phyloP scores from a whole-genome alignment of 495 filamentous ascomycete species.

The Aspergillus avenaceus region DNA sequence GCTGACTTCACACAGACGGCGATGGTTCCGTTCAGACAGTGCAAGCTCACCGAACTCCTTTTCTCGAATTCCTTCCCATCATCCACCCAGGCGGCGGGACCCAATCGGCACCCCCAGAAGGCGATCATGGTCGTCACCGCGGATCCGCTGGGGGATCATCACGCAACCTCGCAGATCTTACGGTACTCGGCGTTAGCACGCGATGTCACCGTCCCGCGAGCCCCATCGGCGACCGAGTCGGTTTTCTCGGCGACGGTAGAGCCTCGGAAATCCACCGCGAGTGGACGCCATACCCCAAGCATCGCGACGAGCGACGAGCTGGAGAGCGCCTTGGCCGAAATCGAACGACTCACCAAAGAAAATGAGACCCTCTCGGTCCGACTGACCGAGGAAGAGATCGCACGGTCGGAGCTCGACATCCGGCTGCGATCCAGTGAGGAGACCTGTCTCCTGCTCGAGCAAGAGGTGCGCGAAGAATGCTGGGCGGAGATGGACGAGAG shows the following conservation, averaged over 20 bases:
- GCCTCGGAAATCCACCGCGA: conserved; percentile 30
- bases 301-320: conserved; percentile 61
- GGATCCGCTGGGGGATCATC: conserved; percentile 90
- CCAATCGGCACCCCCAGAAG: conserved; percentile 68
- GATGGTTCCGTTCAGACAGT: conserved; percentile 88
- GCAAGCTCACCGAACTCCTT: conserved; percentile 92
- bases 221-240: conserved; percentile 69
- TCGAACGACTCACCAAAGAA: conserved; percentile 68
- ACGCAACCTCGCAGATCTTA: conserved; percentile 92
- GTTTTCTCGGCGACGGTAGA: conserved; percentile 46
- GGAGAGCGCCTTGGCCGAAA: conserved; percentile 69
- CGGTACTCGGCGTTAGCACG: conserved; percentile 91
- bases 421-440: conserved; percentile 60
- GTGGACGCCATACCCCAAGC: conserved; percentile 45
- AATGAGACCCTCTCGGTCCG: conserved; percentile 59
- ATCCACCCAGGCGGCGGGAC: conserved; percentile 43
- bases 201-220: conserved; percentile 87
- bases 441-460: conserved; percentile 67
- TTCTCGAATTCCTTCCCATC: conserved; percentile 94
- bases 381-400: conserved; percentile 60
- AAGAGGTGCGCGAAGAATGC: conserved; percentile 85
- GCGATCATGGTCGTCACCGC: conserved; percentile 96
- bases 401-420: conserved; percentile 49
- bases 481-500: conserved; percentile 78
- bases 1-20: conserved; percentile 52